Evolutionary conservation across 2,329 filamentous ascomycete genomes (phyloP).

Genomic region (Colletotrichum sp.): DNA sequence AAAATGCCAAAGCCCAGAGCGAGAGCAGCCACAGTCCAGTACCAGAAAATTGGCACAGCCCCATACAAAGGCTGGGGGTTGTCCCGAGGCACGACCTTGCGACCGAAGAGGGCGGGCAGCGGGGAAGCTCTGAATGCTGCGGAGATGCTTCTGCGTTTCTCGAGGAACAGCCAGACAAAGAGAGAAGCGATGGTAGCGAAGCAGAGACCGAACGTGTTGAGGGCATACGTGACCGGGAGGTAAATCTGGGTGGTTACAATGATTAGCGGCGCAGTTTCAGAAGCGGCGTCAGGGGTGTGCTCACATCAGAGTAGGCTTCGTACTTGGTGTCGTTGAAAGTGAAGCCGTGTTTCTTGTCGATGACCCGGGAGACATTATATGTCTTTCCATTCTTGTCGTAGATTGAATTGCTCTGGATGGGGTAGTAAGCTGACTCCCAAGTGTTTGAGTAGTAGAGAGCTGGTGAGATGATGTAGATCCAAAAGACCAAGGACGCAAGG

Average conservation of each 20-base stretch:
- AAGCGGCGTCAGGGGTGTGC: neutral
- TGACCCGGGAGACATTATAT: slow-evolving; percentile 55
- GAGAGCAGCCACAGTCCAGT: slow-evolving; percentile 20
- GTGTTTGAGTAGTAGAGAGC: slow-evolving; percentile 53
- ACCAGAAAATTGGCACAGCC: slow-evolving; percentile 31
- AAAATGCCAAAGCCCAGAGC: slow-evolving; percentile 32
- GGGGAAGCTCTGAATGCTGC: neutral
- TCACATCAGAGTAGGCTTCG: slow-evolving; percentile 53
- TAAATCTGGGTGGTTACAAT: slow-evolving; percentile 35
- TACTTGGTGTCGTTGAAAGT: slow-evolving; percentile 54
- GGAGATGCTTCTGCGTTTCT: slow-evolving; percentile 30
- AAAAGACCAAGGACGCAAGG: slow-evolving; percentile 51
- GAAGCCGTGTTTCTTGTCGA: slow-evolving; percentile 40
- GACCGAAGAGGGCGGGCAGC: neutral
- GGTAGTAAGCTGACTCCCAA: slow-evolving; percentile 57
- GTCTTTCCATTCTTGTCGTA: slow-evolving; percentile 56
- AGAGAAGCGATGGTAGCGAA: slow-evolving; percentile 54
- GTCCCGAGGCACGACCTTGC: neutral
- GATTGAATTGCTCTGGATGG: slow-evolving; percentile 55
- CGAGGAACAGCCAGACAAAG: slow-evolving; percentile 34
- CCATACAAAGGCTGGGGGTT: slow-evolving; percentile 22
- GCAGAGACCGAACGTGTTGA: slow-evolving; percentile 56
- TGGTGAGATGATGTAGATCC: slow-evolving; percentile 48
- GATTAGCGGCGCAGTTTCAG: neutral
- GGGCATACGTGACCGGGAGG: slow-evolving; percentile 46